These are phyloP conservation scores for Pleurotus giganteus DNA, from an alignment of 768 basidiomycete genomes.

Conservation along the genomic window DNA sequence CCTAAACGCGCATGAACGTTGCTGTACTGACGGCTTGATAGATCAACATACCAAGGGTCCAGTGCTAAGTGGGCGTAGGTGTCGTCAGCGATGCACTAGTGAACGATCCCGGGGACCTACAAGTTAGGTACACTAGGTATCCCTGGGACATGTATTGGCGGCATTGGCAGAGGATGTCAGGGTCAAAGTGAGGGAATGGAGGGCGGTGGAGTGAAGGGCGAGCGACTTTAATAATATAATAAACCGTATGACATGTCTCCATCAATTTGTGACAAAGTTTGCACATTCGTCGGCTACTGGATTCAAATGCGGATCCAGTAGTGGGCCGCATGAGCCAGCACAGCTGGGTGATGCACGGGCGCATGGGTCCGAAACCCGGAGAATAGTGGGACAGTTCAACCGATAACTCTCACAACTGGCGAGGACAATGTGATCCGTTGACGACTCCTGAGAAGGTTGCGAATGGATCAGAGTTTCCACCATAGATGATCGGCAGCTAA, in stretches of 20 bases:
- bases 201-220: not conserved
- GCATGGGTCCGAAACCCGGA: not conserved
- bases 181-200: not conserved
- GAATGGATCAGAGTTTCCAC: no score
- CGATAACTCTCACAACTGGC: not conserved
- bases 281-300: not conserved
- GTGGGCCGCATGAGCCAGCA: not conserved
- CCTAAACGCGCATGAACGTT: conserved; percentile 6
- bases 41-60: conserved; percentile 3
- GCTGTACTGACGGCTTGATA: not conserved
- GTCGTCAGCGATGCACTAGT: not conserved
- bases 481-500: no score
- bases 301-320: not conserved
- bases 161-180: not conserved
- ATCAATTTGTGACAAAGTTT: not conserved
- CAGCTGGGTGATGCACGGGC: not conserved
- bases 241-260: not conserved
- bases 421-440: not conserved
- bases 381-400: not conserved
- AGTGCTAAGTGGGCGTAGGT: not conserved
- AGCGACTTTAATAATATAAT: not conserved
- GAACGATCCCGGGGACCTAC: not conserved
- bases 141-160: not conserved
- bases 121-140: not conserved
- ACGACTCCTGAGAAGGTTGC: not conserved